These are phyloP conservation scores for Populus hybrid DNA, from an alignment of 441 rosid genomes.

Conservation along the genomic window DNA sequence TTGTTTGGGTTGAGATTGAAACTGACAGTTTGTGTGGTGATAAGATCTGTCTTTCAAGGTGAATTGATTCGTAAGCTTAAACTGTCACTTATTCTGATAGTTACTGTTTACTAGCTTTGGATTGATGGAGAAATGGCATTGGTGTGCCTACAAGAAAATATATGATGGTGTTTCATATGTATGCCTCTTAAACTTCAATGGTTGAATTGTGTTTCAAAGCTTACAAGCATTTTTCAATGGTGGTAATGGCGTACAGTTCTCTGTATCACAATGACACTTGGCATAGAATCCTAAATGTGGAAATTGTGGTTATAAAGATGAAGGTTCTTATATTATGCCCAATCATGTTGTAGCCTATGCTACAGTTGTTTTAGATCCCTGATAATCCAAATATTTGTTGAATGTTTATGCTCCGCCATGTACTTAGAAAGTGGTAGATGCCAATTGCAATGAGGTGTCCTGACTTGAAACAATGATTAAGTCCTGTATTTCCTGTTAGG, in stretches of 20 bases:
- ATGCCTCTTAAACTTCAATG: neutral
- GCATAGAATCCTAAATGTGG: neutral
- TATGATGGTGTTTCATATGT: neutral
- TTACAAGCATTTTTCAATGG: constrained; percentile 9
- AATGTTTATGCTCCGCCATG: neutral
- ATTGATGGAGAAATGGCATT: neutral
- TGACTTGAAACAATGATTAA: neutral
- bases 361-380: neutral
- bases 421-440: neutral
- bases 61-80: neutral
- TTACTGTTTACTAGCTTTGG: neutral
- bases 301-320: neutral
- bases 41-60: neutral
- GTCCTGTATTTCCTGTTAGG: neutral
- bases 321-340: neutral
- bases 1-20: constrained; percentile 13
- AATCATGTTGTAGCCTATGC: neutral
- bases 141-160: constrained; percentile 1
- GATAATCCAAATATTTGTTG: neutral
- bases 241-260: neutral
- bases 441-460: neutral
- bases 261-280: neutral
- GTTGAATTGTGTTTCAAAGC: constrained; percentile 12
- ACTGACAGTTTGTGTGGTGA: constrained; percentile 11
- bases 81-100: constrained; percentile 1